Conservation (phyloP, 352 stramenopile species). For the Globisporangium splendens region DNA sequence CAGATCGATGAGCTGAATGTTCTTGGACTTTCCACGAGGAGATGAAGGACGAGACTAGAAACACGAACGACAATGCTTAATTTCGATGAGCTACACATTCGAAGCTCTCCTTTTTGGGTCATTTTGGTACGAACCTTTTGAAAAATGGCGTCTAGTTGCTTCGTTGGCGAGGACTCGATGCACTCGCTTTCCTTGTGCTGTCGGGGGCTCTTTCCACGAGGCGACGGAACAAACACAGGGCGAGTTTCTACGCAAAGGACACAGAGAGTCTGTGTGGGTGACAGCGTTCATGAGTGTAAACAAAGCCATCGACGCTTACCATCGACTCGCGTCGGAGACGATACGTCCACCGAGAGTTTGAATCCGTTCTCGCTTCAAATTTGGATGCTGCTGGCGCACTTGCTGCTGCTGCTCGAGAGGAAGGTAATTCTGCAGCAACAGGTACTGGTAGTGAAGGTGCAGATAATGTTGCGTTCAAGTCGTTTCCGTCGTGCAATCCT, state of each 20-base stretch:
- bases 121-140: constrained; percentile 39
- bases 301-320: constrained; percentile 20
- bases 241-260: constrained; percentile 29
- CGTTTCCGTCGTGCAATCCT: too few species aligned
- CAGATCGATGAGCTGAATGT: constrained; percentile 69
- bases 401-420: constrained; percentile 6
- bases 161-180: constrained; percentile 9
- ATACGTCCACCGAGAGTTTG: constrained; percentile 49
- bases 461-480: too few species aligned
- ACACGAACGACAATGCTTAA: constrained; percentile 3
- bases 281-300: background rate
- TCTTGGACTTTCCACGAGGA: constrained; percentile 67
- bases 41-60: constrained; percentile 58
- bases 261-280: background rate
- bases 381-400: constrained; percentile 30
- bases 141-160: constrained; percentile 32
- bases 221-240: constrained; percentile 50
- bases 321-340: constrained; percentile 32
- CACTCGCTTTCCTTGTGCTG: constrained; percentile 16
- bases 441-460: too few species aligned
- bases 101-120: too few species aligned
- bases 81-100: background rate
- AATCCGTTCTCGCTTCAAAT: constrained; percentile 46
- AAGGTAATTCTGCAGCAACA: constrained; percentile 4
- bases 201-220: constrained; percentile 30